Evolutionary conservation across 345 rosid species (phyloP), one percentile per base, ranked within the genome.

Genomic region (Eutrema yunnanense): DNA sequence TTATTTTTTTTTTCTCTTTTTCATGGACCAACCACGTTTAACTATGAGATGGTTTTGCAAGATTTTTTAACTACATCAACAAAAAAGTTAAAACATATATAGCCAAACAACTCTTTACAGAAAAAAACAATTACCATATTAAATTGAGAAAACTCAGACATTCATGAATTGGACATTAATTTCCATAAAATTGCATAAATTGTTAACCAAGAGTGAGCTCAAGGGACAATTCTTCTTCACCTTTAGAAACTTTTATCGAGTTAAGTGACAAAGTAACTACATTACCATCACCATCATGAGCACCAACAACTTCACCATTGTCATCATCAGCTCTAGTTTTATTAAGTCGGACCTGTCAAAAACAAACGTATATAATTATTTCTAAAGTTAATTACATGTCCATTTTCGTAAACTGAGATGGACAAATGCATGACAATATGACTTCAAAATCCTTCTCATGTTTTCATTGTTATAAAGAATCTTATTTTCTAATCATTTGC

Each of bases 141-240:
- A 22, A 22, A 22, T 22, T 22, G 22, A 22, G 22, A 22, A 22
- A 22, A 22, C 22, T 22, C 22, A 22, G 1, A 22, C 22, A 22
- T 22, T 22, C 22, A 22, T 22, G 22, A 22, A 22, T 22, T 0
- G 22, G 22, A 22, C 22, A 22, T 22, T 22, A 16, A 16, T 16
- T 16, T 16, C 16, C 16, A 16, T 16, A 16, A 16, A 16, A 22
- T 22, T 22, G 22, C 22, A 22, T 22, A 22, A 22, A 22, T 22
- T 22, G 22, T 22, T 22, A 22, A 62, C 71, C 70, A 30, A 76
- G 75, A 40, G 75, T 55, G 66, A 76, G 79, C 12, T 76, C 79
- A 63, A 76, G 75, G 38, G 71, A 76, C 61, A 63, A 40, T 38
- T 76, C 54, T 30, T 70, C 54, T 3, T 69, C 65, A 40, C 26